A percentile compares a stretch with the other conserved stretches of the same genome.
Conservation (phyloP, 2,329 filamentous ascomycete genomes). For the Cryphonectria carpinicola region DNA sequence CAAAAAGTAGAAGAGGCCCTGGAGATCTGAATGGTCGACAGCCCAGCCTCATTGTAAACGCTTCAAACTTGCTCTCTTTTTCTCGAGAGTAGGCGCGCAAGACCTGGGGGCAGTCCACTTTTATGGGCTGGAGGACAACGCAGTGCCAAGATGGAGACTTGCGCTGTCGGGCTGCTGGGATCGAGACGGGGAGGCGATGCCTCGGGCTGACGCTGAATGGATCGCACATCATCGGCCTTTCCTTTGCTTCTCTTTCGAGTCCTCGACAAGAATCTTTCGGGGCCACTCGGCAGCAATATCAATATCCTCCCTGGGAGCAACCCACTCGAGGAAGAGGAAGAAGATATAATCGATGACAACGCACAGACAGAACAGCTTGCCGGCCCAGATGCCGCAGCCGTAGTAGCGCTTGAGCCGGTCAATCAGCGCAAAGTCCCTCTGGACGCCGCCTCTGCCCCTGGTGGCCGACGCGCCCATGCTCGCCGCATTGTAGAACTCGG, state of each 20-base stretch:
- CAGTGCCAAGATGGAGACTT: neutral
- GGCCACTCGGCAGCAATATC: slow-evolving; percentile 94
- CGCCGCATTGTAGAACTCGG: slow-evolving; percentile 78
- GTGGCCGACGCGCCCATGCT: slow-evolving; percentile 66
- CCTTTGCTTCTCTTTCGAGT: slow-evolving; percentile 21
- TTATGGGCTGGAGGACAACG: neutral
- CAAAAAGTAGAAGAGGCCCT: neutral
- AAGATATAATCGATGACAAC: slow-evolving; percentile 93
- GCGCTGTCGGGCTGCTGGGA: neutral
- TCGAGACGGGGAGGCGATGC: neutral
- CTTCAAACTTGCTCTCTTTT: neutral
- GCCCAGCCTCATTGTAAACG: neutral
- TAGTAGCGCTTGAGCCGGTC: slow-evolving; percentile 96
- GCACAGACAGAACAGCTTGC: slow-evolving; percentile 94
- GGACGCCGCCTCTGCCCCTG: slow-evolving; percentile 64
- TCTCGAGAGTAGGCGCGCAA: neutral
- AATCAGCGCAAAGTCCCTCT: slow-evolving; percentile 83
- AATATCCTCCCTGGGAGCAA: slow-evolving; percentile 81
- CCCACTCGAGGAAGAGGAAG: slow-evolving; percentile 85
- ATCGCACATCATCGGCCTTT: slow-evolving; percentile 21
- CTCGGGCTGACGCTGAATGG: neutral
- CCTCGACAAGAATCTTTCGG: slow-evolving; percentile 58
- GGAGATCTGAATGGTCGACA: too few relatives aligned
- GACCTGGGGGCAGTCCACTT: neutral
- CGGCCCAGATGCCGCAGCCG: slow-evolving; percentile 97